Evolutionary conservation across 2,329 filamentous ascomycete species (phyloP), one percentile per base, ranked within the genome.

Genomic region (Colletotrichum sp.): DNA sequence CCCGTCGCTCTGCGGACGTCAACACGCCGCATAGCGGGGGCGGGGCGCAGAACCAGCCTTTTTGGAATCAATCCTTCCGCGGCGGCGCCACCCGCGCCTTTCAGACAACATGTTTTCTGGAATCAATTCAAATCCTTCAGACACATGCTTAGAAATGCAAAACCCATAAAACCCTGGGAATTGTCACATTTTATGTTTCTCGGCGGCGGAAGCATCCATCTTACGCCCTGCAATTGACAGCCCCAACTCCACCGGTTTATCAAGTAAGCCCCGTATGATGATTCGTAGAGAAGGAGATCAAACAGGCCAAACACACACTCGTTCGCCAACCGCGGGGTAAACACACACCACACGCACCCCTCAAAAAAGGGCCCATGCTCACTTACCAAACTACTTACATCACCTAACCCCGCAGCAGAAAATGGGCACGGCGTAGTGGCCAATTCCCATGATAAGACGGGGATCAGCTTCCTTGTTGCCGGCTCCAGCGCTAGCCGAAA

Each of bases 401-500:
- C 28, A 62, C 28, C 52, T 24, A 60, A 59, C 66, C 66, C 66
- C 66, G 66, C 66, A 48, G 44, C 44, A 68, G 32, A 22, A 22
- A 28, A 60, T 44, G 24, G 12, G 52, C 66, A 59, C 66, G 52
- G 66, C 66, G 55, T 26, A 57, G n/a, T 44, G 62, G 22, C 44
- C n/a, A 39, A 36, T 12, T 32, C 22, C 44, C 30, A 68, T 39
- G 39, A 64, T 22, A 63, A 65, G 34, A 32, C n/a, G 15, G 10
- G 24, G 13, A 18, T 63, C 34, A 36, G 52, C 60, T 67, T 60
- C 60, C 24, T 66, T 39, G 60, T 60, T 62, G 48, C 60, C 68
- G 72, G 68, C 62, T 52, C 60, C 32, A 72, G 36, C 34, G 34
- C 34, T 67, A 75, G 72, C 72, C 72, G 72, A 72, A 67, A 62